A percentile compares a stretch with the other conserved stretches of the same genome.
Conservation (phyloP, 1,284 basidiomycete species). For the Tremellales sp. region DNA sequence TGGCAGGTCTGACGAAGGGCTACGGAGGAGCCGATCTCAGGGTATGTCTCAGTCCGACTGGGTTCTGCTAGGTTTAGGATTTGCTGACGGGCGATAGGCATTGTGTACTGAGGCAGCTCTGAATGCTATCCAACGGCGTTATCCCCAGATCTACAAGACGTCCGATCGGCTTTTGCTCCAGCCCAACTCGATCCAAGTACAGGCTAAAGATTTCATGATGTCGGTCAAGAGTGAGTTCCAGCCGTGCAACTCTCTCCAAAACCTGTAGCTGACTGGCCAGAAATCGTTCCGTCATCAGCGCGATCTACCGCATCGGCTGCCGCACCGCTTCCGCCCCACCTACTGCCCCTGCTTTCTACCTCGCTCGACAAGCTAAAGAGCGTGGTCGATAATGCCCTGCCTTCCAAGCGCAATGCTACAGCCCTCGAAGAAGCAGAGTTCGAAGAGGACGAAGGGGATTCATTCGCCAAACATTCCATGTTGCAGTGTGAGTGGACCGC, state of each 20-base stretch:
- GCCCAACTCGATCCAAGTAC: slow-evolving; percentile 79
- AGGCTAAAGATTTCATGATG: slow-evolving; percentile 94
- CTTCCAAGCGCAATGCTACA: slow-evolving; percentile 66
- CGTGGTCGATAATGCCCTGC: slow-evolving; percentile 66
- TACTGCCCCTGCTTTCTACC: slow-evolving; percentile 71
- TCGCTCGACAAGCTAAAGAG: slow-evolving; percentile 67
- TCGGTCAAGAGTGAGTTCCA: slow-evolving; percentile 78
- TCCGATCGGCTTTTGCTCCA: slow-evolving; percentile 79
- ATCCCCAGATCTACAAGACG: slow-evolving; percentile 96
- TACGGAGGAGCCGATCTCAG: slow-evolving; percentile 96
- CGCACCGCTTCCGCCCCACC: slow-evolving; percentile 75
- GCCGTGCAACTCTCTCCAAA: background rate
- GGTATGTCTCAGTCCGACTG: slow-evolving; percentile 56
- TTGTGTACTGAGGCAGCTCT: slow-evolving; percentile 94
- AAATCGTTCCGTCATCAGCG: slow-evolving; percentile 89
- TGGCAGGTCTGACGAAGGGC: slow-evolving; percentile 91
- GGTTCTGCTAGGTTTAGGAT: too few species aligned
- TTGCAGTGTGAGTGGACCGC: slow-evolving; percentile 79
- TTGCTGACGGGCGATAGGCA: too few species aligned
- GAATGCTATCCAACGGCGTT: slow-evolving; percentile 91
- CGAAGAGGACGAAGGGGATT: slow-evolving; percentile 68
- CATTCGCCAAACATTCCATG: slow-evolving; percentile 72
- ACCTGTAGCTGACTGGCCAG: slow-evolving; percentile 52
- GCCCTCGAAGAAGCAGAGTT: slow-evolving; percentile 93
- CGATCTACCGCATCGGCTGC: slow-evolving; percentile 83